A percentile compares a stretch with the other conserved stretches of the same genome.
phyloP scores from a whole-genome alignment of 2,329 filamentous ascomycete genomes.

The Juglanconis oblonga region DNA sequence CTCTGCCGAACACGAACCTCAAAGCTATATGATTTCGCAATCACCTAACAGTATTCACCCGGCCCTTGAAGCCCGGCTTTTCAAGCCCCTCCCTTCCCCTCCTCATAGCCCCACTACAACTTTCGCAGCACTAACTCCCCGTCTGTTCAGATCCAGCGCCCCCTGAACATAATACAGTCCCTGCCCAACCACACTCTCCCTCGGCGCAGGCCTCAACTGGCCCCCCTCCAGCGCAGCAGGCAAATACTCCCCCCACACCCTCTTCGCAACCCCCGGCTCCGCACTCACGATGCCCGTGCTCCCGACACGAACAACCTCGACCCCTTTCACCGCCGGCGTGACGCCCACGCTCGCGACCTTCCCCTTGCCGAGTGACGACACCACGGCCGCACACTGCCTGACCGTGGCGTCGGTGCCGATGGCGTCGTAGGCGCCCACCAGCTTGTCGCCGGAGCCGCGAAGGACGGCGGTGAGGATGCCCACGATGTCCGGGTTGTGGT shows the following conservation, averaged over 20 bases:
- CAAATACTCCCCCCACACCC: constrained; percentile 22
- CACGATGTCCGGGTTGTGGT: constrained; percentile 23
- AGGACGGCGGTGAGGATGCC: constrained; percentile 9
- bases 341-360: constrained; percentile 6
- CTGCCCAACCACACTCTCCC: constrained; percentile 25
- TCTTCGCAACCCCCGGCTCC: constrained; percentile 2
- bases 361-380: neutral
- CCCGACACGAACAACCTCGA: constrained; percentile 4
- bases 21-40: no score
- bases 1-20: no score
- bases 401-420: constrained; percentile 12
- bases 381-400: constrained; percentile 2
- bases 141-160: constrained; percentile 27
- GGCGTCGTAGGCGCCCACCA: constrained; percentile 15
- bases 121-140: constrained; percentile 36
- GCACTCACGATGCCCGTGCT: neutral
- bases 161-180: constrained; percentile 29
- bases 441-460: neutral
- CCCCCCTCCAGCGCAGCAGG: constrained; percentile 26
- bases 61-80: no score
- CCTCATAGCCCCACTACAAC: constrained; percentile 28
- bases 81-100: neutral
- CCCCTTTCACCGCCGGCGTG: neutral
- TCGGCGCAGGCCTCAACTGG: constrained; percentile 24
- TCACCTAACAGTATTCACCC: no score